Evolutionary conservation across 202 grass and related monocot species (phyloP).

Genomic region (Panicum hallii): DNA sequence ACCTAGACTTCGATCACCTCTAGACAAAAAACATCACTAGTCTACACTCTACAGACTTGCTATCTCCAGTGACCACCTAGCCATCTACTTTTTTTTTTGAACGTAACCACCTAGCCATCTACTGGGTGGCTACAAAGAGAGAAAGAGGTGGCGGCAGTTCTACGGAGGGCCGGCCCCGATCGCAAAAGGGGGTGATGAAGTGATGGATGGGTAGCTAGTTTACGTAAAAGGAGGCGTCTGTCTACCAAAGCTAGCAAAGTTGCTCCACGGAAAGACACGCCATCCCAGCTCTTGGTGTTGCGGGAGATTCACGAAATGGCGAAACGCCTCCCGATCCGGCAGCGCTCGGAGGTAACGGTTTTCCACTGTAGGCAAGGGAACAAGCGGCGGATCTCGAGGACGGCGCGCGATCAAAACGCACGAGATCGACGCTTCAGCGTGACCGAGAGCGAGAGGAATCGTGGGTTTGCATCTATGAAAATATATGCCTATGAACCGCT

Average conservation of each 20-base stretch:
- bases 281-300: background rate
- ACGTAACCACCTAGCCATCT: background rate
- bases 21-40: background rate
- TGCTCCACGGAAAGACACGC: slow-evolving; percentile 6
- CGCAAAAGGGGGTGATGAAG: background rate
- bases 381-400: background rate
- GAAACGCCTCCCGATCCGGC: background rate
- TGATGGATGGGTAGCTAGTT: background rate
- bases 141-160: background rate
- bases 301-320: background rate
- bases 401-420: background rate
- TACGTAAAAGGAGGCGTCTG: slow-evolving; percentile 7
- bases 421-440: background rate
- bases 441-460: background rate
- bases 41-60: too few species aligned
- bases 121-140: background rate
- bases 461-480: background rate
- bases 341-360: background rate
- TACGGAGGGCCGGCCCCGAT: background rate
- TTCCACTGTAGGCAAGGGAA: background rate
- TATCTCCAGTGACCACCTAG: background rate
- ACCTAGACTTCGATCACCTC: background rate
- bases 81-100: too few species aligned
- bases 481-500: background rate
- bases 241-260: background rate